Percentiles rank a stretch among this genome's conserved stretches.
Evolutionary conservation across 23 red algal genomes (phyloP).

Genomic region (Gracilaria domingensis): DNA sequence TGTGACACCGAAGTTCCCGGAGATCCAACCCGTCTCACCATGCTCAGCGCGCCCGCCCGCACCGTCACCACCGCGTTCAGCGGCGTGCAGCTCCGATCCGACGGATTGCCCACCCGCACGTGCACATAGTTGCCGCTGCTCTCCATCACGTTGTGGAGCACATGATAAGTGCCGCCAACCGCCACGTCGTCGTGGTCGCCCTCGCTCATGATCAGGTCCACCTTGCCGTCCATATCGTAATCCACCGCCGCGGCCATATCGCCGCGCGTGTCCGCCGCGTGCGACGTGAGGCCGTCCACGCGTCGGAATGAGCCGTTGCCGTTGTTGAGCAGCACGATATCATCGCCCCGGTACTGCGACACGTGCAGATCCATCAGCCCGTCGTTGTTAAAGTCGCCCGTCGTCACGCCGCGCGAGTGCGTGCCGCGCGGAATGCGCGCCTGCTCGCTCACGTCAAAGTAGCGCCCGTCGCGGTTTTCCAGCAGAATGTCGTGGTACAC

Average conservation of each 20-base stretch:
- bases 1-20: conserved; percentile 27
- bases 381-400: conserved; percentile 78
- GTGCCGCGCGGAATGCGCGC: conserved; percentile 27
- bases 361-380: conserved; percentile 60
- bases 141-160: conserved; percentile 21
- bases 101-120: conserved; percentile 30
- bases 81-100: background rate
- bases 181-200: conserved; percentile 17
- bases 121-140: conserved; percentile 13
- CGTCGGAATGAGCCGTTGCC: conserved; percentile 20
- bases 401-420: conserved; percentile 38
- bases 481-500: conserved; percentile 34
- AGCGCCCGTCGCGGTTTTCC: conserved; percentile 46
- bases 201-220: conserved; percentile 52
- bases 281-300: background rate
- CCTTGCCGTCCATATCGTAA: conserved; percentile 47
- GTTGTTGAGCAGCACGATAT: conserved; percentile 43
- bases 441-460: conserved; percentile 42
- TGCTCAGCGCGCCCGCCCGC: background rate
- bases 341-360: background rate
- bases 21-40: conserved; percentile 50
- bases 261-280: conserved; percentile 15
- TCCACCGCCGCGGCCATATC: conserved; percentile 40
- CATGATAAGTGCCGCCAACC: conserved; percentile 18
- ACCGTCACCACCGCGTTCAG: background rate